Conservation (phyloP, 345 rosid species). For the Linum usitatissimum region DNA sequence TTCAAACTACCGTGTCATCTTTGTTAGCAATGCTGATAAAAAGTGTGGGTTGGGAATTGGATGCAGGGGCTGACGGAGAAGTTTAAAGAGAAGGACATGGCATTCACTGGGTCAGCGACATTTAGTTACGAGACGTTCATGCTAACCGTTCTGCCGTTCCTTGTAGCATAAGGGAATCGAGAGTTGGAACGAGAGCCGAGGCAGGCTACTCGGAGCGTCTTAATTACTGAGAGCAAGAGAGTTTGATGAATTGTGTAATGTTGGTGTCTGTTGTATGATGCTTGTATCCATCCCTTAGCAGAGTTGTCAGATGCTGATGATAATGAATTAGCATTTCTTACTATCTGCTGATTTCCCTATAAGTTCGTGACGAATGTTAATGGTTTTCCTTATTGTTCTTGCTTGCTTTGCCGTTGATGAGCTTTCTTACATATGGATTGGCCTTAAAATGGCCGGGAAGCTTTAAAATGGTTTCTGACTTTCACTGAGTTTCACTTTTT, state of each 20-base stretch:
- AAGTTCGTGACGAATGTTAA: no score
- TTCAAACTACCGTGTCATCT: neutral
- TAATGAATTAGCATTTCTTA: no score
- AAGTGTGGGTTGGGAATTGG: neutral
- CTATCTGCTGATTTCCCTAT: no score
- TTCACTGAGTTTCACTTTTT: no score
- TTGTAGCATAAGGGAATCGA: conserved; percentile 38
- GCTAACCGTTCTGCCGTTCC: conserved; percentile 84
- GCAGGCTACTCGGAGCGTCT: neutral
- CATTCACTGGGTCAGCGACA: conserved; percentile 63
- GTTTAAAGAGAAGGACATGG: conserved; percentile 69
- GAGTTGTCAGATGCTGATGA: no score
- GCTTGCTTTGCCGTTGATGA: no score
- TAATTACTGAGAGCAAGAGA: neutral
- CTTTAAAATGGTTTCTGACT: no score
- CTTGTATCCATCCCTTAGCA: no score
- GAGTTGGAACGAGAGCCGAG: neutral
- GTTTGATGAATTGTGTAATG: neutral
- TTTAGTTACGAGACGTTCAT: conserved; percentile 74
- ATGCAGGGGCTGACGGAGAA: conserved; percentile 81
- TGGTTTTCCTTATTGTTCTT: no score
- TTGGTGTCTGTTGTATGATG: no score
- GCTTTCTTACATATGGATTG: no score
- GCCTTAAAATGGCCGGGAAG: no score
- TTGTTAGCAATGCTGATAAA: neutral